These are phyloP conservation scores for Martensiomyces pterosporus DNA, from an alignment of 192 early-diverging fungal species.

Conservation along the genomic window DNA sequence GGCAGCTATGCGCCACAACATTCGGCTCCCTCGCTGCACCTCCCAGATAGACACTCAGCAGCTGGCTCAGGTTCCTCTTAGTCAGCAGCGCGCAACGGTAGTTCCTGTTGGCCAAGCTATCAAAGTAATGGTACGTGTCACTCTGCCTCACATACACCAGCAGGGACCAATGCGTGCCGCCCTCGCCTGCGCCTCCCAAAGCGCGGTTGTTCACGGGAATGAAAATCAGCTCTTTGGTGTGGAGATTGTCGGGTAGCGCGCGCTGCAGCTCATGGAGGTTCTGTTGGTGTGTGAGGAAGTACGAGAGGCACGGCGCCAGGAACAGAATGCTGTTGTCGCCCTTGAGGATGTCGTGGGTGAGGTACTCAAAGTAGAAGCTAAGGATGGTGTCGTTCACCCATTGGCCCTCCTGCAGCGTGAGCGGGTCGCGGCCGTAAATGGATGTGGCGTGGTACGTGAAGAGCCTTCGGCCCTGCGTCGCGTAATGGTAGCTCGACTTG, in stretches of 20 bases:
- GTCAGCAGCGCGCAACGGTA: slow-evolving; percentile 16
- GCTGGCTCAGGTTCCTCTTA: slow-evolving; percentile 7
- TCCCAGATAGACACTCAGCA: background rate
- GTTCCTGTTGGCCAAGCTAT: slow-evolving; percentile 42
- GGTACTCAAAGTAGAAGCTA: slow-evolving; percentile 48
- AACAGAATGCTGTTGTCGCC: slow-evolving; percentile 23
- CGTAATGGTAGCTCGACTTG: too few relatives aligned
- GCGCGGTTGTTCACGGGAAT: slow-evolving; percentile 26
- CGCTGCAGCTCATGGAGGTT: slow-evolving; percentile 1
- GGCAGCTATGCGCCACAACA: slow-evolving; percentile 38
- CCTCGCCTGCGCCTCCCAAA: slow-evolving; percentile 2
- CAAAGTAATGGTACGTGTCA: slow-evolving; percentile 39
- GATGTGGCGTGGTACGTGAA: slow-evolving; percentile 32
- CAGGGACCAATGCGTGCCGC: slow-evolving; percentile 36
- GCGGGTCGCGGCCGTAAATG: slow-evolving; percentile 27
- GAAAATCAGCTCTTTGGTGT: slow-evolving; percentile 16
- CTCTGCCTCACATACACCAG: slow-evolving; percentile 11
- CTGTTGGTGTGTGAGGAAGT: slow-evolving; percentile 19
- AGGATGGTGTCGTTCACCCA: slow-evolving; percentile 42
- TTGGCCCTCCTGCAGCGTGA: slow-evolving; percentile 28
- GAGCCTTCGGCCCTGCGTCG: slow-evolving; percentile 5
- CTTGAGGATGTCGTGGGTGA: slow-evolving; percentile 27
- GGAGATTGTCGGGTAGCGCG: slow-evolving; percentile 16
- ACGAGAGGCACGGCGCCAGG: slow-evolving; percentile 30
- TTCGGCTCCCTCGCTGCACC: too few relatives aligned